Evolutionary conservation across 192 early-diverging fungal species (phyloP).

Genomic region (Dissophora globulifera): DNA sequence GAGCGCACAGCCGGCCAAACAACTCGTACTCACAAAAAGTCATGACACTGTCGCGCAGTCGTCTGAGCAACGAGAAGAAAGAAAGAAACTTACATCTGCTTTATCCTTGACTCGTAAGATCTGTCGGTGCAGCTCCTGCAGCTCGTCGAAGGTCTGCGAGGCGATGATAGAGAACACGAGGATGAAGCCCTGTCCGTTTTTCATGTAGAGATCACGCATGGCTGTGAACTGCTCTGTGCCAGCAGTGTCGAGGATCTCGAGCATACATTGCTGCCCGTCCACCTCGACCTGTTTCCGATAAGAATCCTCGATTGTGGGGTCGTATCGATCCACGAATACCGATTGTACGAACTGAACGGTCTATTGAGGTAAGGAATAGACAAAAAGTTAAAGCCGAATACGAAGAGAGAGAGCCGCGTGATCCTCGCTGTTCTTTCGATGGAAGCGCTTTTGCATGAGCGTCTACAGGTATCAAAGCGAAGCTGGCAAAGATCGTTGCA

Average conservation of each 20-base stretch:
- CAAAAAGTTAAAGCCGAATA: too few relatives aligned
- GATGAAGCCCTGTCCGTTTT: slow-evolving; percentile 91
- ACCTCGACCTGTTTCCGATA: slow-evolving; percentile 91
- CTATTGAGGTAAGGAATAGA: too few relatives aligned
- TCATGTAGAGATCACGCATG: slow-evolving; percentile 91
- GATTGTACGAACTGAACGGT: slow-evolving; percentile 95
- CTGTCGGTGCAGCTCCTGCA: slow-evolving; percentile 73
- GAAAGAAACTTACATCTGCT: slow-evolving; percentile 54
- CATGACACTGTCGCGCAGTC: too few relatives aligned
- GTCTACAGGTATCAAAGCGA: too few relatives aligned
- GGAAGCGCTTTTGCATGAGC: too few relatives aligned
- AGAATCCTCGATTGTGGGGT: slow-evolving; percentile 93
- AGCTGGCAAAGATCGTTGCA: too few relatives aligned
- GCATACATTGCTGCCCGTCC: slow-evolving; percentile 81
- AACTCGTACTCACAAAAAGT: too few relatives aligned
- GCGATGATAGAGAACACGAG: slow-evolving; percentile 85
- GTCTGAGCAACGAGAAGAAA: too few relatives aligned
- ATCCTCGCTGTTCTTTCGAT: too few relatives aligned
- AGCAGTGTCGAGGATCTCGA: slow-evolving; percentile 95
- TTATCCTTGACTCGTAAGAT: slow-evolving; percentile 87
- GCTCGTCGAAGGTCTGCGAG: slow-evolving; percentile 80
- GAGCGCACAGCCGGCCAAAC: too few relatives aligned
- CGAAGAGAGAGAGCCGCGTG: too few relatives aligned
- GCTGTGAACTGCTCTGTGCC: slow-evolving; percentile 75
- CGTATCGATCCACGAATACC: slow-evolving; percentile 91